These are phyloP conservation scores for Phalaenopsis equestris DNA, from an alignment of 106 monocot species.

Conservation along the genomic window DNA sequence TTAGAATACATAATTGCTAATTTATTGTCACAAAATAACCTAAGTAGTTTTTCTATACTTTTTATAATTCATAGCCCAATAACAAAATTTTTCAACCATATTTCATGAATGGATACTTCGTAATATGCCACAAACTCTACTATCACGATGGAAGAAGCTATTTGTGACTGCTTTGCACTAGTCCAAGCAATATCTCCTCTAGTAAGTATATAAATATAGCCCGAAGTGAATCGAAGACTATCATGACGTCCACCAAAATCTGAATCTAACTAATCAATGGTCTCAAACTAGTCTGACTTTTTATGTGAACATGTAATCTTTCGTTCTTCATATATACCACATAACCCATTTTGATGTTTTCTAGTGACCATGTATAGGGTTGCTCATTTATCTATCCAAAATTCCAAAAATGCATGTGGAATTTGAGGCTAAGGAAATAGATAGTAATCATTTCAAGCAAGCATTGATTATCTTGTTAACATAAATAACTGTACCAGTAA, in stretches of 20 bases:
- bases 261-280: not conserved
- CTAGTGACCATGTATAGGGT: constrained; percentile 3
- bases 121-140: constrained; percentile 10
- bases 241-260: constrained; percentile 7
- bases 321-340: constrained; percentile 2
- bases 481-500: not conserved
- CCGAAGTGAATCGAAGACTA: not conserved
- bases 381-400: constrained; percentile 9
- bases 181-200: constrained; percentile 6
- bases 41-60: not conserved
- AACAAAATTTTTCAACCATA: not conserved
- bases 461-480: no score
- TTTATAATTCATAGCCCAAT: not conserved
- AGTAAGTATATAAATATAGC: constrained; percentile 2
- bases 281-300: not conserved
- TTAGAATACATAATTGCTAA: not conserved
- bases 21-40: constrained; percentile 13
- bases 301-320: constrained; percentile 5
- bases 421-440: not conserved
- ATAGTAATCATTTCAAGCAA: not conserved
- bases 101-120: not conserved
- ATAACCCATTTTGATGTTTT: constrained; percentile 1
- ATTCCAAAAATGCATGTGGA: not conserved
- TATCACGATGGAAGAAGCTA: constrained; percentile 7
- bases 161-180: not conserved